Base-by-base conservation (phyloP, 2,329 filamentous ascomycete genomes). In the Ambrosiella xylebori region DNA sequence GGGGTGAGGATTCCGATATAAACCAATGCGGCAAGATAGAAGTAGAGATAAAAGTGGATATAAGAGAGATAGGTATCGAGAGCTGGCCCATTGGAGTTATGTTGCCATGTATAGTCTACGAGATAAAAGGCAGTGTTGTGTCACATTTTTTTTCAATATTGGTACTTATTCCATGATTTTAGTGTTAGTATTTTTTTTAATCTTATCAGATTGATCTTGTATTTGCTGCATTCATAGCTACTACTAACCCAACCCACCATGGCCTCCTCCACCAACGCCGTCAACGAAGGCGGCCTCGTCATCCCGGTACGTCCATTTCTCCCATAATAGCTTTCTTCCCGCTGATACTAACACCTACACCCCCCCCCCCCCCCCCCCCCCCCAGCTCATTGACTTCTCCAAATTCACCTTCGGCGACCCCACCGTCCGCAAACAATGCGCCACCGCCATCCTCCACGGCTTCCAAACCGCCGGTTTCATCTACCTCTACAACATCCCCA, bases 381-480 rank as follows among this genome's bases (percentile, higher is more conserved):
- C 8, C 7, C 15, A 89, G 85, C 76, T 89, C 64, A 86, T 90
- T 66, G 82, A 94, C 74, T 90, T 94, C 68, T 80, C 79, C 11
- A 75, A 75, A 49, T 93, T 90, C 69, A 78, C 87, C 27, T 70
- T 76, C 59, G 85, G 85, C 39, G 75, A 76, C 17, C 71, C 78
- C 0, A 65, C 74, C 8, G 73, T 85, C 63, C 85, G 84, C 64
- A 72, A 76, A 55, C 71, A 76, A 49, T 81, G 86, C 1, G 89
- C 88, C 19, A 70, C 80, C 57, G 80, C 84, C 45, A 82, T 95
- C 63, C 81, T 91, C 11, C 67, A 81, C 57, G 89, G 87, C 47
- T 95, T 96, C 73, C 85, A 89, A 65, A 84, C 79, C 1, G 86
- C 89, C 1, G 90, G 90, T 59, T 95, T 96, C 74, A 79, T 96